A percentile compares a stretch with the other conserved stretches of the same genome.
phyloP scores from a whole-genome alignment of 2,329 filamentous ascomycete species.

The Calonectria ilicicola region DNA sequence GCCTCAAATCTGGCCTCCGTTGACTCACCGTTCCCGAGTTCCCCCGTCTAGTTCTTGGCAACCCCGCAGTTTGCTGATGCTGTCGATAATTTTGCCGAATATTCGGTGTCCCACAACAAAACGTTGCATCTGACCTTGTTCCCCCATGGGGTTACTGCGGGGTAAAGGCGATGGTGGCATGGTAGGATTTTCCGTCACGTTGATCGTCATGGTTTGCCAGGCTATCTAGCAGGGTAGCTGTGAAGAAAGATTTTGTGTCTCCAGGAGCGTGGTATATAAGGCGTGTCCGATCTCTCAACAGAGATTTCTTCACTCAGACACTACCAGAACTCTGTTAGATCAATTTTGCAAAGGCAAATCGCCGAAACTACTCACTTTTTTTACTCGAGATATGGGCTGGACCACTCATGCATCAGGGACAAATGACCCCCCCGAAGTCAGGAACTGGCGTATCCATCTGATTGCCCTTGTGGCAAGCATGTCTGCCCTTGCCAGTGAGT shows the following conservation, averaged over 20 bases:
- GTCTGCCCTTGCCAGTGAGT: conserved; percentile 49
- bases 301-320: not conserved
- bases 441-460: conserved; percentile 49
- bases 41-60: conserved; percentile 7
- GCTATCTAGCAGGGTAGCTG: not conserved
- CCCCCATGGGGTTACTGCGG: conserved; percentile 39
- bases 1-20: conserved; percentile 4
- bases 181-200: not conserved
- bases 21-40: not conserved
- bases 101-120: not conserved
- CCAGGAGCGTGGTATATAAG: not conserved
- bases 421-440: conserved; percentile 48
- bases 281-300: not conserved
- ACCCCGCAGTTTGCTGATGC: conserved; percentile 13
- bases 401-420: conserved; percentile 53
- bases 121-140: conserved; percentile 17
- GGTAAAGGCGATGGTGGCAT: conserved; percentile 12
- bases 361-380: not conserved
- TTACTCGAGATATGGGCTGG: conserved; percentile 31
- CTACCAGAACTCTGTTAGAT: not conserved
- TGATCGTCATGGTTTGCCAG: not conserved
- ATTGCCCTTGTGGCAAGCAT: conserved; percentile 48
- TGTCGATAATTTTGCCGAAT: conserved; percentile 3
- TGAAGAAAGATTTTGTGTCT: not conserved
- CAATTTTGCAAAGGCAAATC: not conserved